A percentile compares a stretch with the other conserved stretches of the same genome.
Conservation (phyloP, 441 rosid species). For the Gossypium schwendimanii region DNA sequence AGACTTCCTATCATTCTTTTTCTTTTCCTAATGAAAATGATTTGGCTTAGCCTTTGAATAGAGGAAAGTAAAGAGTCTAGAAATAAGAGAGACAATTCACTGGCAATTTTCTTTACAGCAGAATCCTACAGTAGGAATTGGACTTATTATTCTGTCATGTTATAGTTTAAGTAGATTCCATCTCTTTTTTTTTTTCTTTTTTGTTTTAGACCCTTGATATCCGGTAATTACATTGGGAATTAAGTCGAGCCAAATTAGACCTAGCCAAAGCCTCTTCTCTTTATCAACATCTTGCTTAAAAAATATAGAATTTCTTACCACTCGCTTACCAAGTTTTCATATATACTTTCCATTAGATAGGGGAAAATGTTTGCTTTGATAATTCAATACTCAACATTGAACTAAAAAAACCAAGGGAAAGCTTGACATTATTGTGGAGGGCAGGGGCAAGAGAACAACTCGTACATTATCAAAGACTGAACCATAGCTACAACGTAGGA, state of each 20-base stretch:
- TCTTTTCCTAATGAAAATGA: neutral
- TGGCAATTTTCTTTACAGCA: neutral
- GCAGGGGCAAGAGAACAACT: neutral
- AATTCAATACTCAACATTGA: neutral
- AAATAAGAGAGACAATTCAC: neutral
- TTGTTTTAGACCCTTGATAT: neutral
- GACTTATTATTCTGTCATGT: neutral
- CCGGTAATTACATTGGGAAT: too few relatives aligned
- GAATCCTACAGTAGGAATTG: neutral
- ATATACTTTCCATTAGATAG: too few relatives aligned
- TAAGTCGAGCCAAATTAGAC: too few relatives aligned
- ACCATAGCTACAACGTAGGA: slow-evolving; percentile 4
- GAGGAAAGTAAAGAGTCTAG: neutral
- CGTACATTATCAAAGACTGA: neutral
- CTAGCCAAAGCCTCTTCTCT: too few relatives aligned
- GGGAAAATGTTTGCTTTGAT: too few relatives aligned
- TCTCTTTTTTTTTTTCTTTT: neutral
- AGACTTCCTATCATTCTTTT: neutral
- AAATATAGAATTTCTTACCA: too few relatives aligned
- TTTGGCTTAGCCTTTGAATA: neutral
- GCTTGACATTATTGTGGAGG: neutral
- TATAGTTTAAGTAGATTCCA: slow-evolving; percentile 8
- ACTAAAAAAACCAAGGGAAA: neutral
- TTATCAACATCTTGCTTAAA: too few relatives aligned
- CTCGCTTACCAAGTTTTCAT: too few relatives aligned